Evolutionary conservation across 169 alveolate species (phyloP), one percentile per base, ranked within the genome.

Genomic region (Eimeria praecox): DNA sequence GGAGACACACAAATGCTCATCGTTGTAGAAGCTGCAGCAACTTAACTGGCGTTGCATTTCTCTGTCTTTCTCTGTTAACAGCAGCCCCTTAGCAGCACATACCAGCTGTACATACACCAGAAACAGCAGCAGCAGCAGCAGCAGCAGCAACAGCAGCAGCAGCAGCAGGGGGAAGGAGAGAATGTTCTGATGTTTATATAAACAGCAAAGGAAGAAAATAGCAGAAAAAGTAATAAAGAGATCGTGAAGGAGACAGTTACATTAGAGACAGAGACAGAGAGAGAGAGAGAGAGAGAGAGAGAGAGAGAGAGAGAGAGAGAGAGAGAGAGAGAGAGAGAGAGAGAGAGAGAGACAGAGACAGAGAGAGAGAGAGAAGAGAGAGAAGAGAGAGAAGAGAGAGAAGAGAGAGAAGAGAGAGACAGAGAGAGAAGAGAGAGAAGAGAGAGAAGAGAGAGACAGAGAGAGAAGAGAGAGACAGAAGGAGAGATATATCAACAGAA

Each of bases 181-280:
- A 52, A 14, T n/a, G n/a, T n/a, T n/a, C n/a, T 9, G 59, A 52
- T 14, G 14, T 14, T 9, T 14, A 52, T 9, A 14, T 6, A 52
- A 14, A 52, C 59, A 52, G 59, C 6, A 52, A 52, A 52, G 59
- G 59, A 52, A 52, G 14, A 52, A 52, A 52, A 14, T 6, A 52
- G 59, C 6, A 52, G 14, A 52, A 52, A 52, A 52, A 52, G 59
- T 9, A 14, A 52, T 14, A 52, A 52, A 52, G 14, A 52, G 14
- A 52, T 9, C 6, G 59, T 30, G 14, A 69, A 40, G 9, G 46
- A 69, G 46, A 30, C 24, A 18, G 33, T 30, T 18, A 30, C 77
- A 27, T 66, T 30, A 66, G 77, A 0, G 2, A 27, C 42, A 94
- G n/a, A 97, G 62, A 97, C 96, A 49, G 97, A 97, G 88, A 96